Percentiles rank a stretch among this genome's conserved stretches.
Conservation (phyloP, 139 green algal genomes). For the Protoeuglena noctilucae region DNA sequence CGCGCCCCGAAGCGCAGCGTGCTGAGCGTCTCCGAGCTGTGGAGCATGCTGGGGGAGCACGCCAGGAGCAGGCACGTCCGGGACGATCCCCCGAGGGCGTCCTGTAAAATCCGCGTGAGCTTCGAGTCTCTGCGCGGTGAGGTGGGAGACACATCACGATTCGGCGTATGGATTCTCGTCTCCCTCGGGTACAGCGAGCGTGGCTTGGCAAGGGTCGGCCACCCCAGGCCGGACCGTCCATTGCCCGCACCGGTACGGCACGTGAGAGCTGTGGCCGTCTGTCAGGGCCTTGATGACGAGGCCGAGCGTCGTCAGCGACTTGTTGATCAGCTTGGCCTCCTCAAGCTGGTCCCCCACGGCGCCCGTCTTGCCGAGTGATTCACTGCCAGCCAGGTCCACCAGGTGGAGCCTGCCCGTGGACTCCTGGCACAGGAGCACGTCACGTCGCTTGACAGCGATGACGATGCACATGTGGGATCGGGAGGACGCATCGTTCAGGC, state of each 20-base stretch:
- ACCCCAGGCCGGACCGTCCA: too few relatives aligned
- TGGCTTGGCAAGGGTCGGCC: too few relatives aligned
- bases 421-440: conserved; percentile 6
- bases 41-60: conserved; percentile 11
- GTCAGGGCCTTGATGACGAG: conserved; percentile 7
- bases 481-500: conserved; percentile 14
- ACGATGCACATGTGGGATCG: conserved; percentile 19
- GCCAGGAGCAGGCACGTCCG: conserved; percentile 13
- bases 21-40: conserved; percentile 17
- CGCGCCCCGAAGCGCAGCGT: conserved; percentile 18
- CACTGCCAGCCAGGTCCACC: conserved; percentile 28
- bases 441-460: conserved; percentile 11
- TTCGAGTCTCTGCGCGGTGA: too few relatives aligned
- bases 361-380: conserved; percentile 19
- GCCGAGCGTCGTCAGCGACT: conserved; percentile 51
- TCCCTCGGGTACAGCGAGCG: too few relatives aligned
- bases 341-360: conserved; percentile 48
- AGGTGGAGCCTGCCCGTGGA: conserved; percentile 18
- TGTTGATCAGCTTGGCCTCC: conserved; percentile 78
- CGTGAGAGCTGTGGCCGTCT: conserved; percentile 5
- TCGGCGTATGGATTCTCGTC: too few relatives aligned
- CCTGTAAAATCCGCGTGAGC: conserved; percentile 19
- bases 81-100: conserved; percentile 15
- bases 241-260: conserved; percentile 5
- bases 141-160: too few relatives aligned